These are phyloP conservation scores for Acanthamoeba polyphaga DNA, from an alignment of 208 protist species.

Conservation along the genomic window DNA sequence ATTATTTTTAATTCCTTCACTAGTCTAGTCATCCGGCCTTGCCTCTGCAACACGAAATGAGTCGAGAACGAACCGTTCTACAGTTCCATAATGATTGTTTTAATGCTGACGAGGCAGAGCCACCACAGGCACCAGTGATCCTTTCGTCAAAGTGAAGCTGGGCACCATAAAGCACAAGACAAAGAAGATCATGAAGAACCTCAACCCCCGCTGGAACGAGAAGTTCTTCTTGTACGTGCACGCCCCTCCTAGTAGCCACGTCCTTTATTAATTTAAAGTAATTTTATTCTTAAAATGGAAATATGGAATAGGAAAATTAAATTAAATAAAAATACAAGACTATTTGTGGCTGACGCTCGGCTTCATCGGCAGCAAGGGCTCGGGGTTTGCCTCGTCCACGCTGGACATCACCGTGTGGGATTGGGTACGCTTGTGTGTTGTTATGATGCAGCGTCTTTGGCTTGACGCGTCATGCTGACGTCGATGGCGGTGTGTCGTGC, in stretches of 20 bases:
- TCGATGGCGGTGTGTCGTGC: too few relatives aligned
- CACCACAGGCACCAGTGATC: background rate
- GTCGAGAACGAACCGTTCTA: too few relatives aligned
- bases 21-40: too few relatives aligned
- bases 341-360: background rate
- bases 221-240: constrained; percentile 17
- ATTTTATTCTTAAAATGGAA: too few relatives aligned
- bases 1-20: background rate
- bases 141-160: constrained; percentile 1
- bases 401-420: background rate
- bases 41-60: too few relatives aligned
- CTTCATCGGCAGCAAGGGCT: background rate
- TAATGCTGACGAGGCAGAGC: too few relatives aligned
- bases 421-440: background rate
- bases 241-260: background rate
- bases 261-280: background rate
- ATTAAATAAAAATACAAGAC: too few relatives aligned
- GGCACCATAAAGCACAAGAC: background rate
- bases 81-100: too few relatives aligned
- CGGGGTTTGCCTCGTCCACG: background rate
- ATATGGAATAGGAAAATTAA: too few relatives aligned
- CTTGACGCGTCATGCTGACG: too few relatives aligned
- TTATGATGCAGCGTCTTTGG: too few relatives aligned
- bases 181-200: constrained; percentile 31
- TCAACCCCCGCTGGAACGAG: constrained; percentile 39